Base-by-base conservation (phyloP, 169 alveolate genomes). In the Fabrea salina region DNA sequence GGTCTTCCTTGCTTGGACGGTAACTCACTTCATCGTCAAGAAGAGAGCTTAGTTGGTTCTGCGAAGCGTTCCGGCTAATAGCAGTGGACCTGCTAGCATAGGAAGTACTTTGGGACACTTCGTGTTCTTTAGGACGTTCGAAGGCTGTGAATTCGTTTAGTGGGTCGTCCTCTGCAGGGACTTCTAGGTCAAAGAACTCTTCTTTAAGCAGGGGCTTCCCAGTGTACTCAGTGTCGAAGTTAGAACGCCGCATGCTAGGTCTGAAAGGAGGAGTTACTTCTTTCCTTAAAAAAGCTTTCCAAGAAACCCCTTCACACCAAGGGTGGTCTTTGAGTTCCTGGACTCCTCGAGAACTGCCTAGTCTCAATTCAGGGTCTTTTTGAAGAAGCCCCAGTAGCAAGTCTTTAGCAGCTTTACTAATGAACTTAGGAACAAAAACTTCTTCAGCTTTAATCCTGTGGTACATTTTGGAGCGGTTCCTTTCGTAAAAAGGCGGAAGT, bases 311-410 rank as follows among this genome's bases (percentile, higher is more conserved):
- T 33, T 67, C 79, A 75, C 86, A 88, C 77, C 88, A 86, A 8
- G 84, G 84, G 85, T 89, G 93, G 16, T 87, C 85, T 61, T 85
- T 88, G n/a, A 92, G 83, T 58, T 92, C 94, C 13, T 57, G 81
- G 0, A 89, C 75, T 44, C 91, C 96, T 43, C 75, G 66, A 22
- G 75, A 35, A 11, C 75, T 72, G 32, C 93, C 92, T 19, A 89
- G 71, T 79, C 96, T 83, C 58, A 79, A 59, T 8, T 39, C 27
- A 25, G 96, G 96, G 70, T 92, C 86, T 78, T 86, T 85, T 41
- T 84, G 81, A 27, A 92, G 70, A 3, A 92, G 70, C 19, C 83
- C 68, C 27, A 25, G 72, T 32, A 92, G 61, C 11, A 92, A 64
- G 40, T 54, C 58, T 19, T 77, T 74, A 3, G 89, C 93, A 44